Percentiles rank a stretch among this genome's conserved stretches.
Evolutionary conservation across 2,329 filamentous ascomycete species (phyloP).

Genomic region (Dissoconium aciculare): DNA sequence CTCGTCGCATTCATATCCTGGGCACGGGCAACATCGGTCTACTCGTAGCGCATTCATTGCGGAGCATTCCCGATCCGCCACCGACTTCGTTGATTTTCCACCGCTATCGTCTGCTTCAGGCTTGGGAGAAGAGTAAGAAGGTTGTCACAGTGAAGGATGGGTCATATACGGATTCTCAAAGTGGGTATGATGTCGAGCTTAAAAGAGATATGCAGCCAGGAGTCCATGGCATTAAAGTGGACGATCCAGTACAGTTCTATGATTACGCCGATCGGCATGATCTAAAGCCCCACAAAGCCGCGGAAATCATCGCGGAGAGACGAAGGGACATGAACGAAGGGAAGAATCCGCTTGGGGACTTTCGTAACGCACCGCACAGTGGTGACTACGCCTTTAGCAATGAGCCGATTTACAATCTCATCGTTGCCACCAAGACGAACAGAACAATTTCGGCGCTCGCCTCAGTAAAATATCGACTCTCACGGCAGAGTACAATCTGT

Average conservation of each 20-base stretch:
- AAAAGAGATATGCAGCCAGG: constrained; percentile 23
- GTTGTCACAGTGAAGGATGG: constrained; percentile 34
- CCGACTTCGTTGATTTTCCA: constrained; percentile 73
- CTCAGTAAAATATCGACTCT: constrained; percentile 51
- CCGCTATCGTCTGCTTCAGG: constrained; percentile 28
- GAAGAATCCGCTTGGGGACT: constrained; percentile 1
- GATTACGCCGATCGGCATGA: constrained; percentile 12
- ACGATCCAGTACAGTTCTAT: constrained; percentile 11
- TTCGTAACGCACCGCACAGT: background rate
- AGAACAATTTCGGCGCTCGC: constrained; percentile 52
- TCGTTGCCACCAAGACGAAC: constrained; percentile 63
- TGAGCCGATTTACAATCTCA: constrained; percentile 49
- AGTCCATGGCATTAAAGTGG: constrained; percentile 24
- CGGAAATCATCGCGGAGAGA: constrained; percentile 12
- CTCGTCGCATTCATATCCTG: constrained; percentile 56
- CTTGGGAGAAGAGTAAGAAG: constrained; percentile 35
- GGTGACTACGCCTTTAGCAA: constrained; percentile 6
- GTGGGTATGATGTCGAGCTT: constrained; percentile 34
- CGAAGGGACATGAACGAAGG: constrained; percentile 2
- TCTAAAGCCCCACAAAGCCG: constrained; percentile 18
- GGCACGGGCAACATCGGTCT: constrained; percentile 70
- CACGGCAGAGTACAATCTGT: constrained; percentile 53
- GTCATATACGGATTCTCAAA: constrained; percentile 22
- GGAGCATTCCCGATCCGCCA: constrained; percentile 45
- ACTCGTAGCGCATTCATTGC: constrained; percentile 60